phyloP scores from a whole-genome alignment of 1,284 basidiomycete species.

The Trametes polyzona region DNA sequence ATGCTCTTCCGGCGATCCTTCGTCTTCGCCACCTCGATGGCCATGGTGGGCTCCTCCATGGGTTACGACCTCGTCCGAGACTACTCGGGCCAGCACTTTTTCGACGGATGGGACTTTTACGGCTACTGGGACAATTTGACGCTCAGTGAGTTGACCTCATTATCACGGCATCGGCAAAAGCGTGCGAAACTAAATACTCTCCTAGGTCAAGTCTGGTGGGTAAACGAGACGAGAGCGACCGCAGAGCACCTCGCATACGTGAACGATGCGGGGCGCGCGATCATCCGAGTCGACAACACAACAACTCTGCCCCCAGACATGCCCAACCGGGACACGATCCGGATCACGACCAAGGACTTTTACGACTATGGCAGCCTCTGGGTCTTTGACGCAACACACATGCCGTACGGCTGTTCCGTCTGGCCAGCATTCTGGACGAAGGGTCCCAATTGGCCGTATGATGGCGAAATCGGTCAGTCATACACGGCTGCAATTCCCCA shows the following conservation, averaged over 20 bases:
- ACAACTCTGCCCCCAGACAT: constrained; percentile 49
- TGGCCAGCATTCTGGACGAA: constrained; percentile 49
- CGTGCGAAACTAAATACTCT: neutral
- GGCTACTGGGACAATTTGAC: constrained; percentile 64
- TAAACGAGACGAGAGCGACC: constrained; percentile 47
- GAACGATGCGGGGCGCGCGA: constrained; percentile 55
- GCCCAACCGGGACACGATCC: constrained; percentile 56
- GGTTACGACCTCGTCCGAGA: constrained; percentile 49
- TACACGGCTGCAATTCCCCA: neutral
- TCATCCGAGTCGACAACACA: constrained; percentile 64
- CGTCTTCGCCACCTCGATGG: constrained; percentile 12
- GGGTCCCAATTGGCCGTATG: constrained; percentile 49
- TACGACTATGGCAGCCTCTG: constrained; percentile 54
- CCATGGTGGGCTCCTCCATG: constrained; percentile 9
- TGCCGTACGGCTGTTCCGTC: constrained; percentile 68
- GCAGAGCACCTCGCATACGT: constrained; percentile 54
- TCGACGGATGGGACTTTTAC: constrained; percentile 64
- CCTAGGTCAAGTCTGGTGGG: constrained; percentile 56
- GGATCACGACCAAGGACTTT: constrained; percentile 54
- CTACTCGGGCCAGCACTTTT: constrained; percentile 58
- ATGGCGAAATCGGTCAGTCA: constrained; percentile 58
- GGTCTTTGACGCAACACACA: constrained; percentile 52
- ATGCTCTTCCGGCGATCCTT: constrained; percentile 1
- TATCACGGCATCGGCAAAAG: constrained; percentile 1
- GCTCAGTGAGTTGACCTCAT: constrained; percentile 47